These are phyloP conservation scores for Cutaneotrichosporon mucoides DNA, from an alignment of 1,284 basidiomycete genomes.

Conservation along the genomic window DNA sequence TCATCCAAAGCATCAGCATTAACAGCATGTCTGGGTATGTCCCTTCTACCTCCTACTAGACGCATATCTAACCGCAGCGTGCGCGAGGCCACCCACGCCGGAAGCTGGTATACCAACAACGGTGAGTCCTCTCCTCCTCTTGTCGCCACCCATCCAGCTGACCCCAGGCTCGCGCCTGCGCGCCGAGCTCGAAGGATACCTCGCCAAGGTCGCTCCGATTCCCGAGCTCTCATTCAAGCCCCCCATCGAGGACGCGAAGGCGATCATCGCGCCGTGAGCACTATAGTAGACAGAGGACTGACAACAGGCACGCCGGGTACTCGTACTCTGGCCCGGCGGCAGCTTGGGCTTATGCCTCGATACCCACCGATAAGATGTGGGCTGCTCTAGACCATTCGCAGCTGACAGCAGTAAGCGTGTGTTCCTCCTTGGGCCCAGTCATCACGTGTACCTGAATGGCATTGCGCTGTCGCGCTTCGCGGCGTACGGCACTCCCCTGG, in stretches of 20 bases:
- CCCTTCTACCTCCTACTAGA: too few species aligned
- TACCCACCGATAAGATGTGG: conserved; percentile 75
- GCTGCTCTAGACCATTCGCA: background rate
- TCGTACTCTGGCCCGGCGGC: conserved; percentile 89
- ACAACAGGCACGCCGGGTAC: conserved; percentile 85
- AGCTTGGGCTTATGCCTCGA: conserved; percentile 90
- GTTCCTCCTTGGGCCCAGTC: conserved; percentile 92
- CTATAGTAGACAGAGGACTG: background rate
- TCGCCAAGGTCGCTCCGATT: conserved; percentile 58
- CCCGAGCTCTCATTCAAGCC: conserved; percentile 54
- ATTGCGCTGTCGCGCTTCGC: conserved; percentile 78
- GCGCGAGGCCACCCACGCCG: conserved; percentile 74
- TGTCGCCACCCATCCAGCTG: background rate
- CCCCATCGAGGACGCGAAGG: conserved; percentile 75
- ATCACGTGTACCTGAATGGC: conserved; percentile 81
- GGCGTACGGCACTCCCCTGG: conserved; percentile 80
- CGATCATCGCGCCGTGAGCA: conserved; percentile 90
- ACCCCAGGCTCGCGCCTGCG: conserved; percentile 58
- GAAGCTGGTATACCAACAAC: conserved; percentile 80
- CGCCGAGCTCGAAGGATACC: conserved; percentile 62
- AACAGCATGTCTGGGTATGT: conserved; percentile 20
- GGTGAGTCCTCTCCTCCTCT: conserved; percentile 50
- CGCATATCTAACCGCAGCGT: conserved; percentile 5
- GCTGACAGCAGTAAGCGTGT: conserved; percentile 66
- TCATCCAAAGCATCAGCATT: background rate